Evolutionary conservation across 306 rosid species (phyloP), one percentile per base, ranked within the genome.

Genomic region (Betula pendula): DNA sequence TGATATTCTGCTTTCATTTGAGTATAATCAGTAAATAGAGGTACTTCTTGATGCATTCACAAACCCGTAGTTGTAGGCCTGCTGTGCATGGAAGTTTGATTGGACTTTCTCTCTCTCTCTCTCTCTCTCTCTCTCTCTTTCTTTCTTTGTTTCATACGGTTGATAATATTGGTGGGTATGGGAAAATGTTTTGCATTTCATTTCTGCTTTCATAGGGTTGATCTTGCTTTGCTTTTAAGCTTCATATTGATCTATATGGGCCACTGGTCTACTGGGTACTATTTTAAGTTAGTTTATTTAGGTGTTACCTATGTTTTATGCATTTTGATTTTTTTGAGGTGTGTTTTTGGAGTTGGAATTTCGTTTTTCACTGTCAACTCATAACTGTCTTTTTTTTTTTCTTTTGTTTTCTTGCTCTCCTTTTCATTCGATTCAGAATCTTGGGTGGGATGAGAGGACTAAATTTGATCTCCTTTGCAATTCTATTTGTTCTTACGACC

Each of bases 361-460:
- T 27, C 8, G 6, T 35, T 63, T 35, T 35, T 17, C 20, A 16
- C 13, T 63, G 16, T 17, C 24, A 63, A 33, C 69, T 0, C 45
- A 17, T 35, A 19, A 3, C 7, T 33, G 33, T 27, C n/a, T n/a
- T n/a, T 27, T 79, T 62, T 67, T 14, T 44, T 44, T 44, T 44
- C 2, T 44, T 8, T 45, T 22, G 22, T 38, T 29, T 33, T 4
- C 2, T 24, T 52, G 42, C 43, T 73, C 5, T 31, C 74, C 55
- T 24, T 68, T 76, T 60, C 31, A 40, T 66, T 48, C 6, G 16
- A 45, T 49, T 75, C 52, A 68, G 72, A 63, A 8, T 60, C 9
- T 60, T 70, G 70, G 87, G 77, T 73, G 75, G 84, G 78, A 86
- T 84, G 90, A 81, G 79, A 49, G 66, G 72, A 63, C 49, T 85